Conservation (phyloP, 2,329 filamentous ascomycete species). For the Ophiosphaerella korrae region DNA sequence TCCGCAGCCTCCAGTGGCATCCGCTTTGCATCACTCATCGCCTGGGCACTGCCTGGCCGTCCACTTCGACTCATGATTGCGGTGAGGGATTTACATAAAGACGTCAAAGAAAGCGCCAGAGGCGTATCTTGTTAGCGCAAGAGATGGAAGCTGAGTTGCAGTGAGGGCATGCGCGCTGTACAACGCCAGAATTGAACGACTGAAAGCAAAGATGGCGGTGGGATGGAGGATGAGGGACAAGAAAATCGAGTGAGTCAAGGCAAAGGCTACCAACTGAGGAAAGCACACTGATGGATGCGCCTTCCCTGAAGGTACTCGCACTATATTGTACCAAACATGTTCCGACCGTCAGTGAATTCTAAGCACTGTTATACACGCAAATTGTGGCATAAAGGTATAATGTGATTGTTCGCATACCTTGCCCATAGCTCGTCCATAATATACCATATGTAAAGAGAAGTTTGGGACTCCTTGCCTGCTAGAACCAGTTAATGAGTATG, state of each 20-base stretch:
- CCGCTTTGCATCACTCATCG: slow-evolving; percentile 1
- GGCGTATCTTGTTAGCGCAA: background rate
- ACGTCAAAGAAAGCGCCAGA: background rate
- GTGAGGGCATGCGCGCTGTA: background rate
- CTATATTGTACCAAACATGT: background rate
- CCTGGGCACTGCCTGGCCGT: slow-evolving; percentile 1
- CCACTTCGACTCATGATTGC: slow-evolving; percentile 10
- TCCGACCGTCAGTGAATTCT: too few relatives aligned
- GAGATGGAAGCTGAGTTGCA: too few relatives aligned
- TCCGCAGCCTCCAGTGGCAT: slow-evolving; percentile 27
- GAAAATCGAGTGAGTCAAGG: background rate
- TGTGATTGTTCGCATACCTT: too few relatives aligned
- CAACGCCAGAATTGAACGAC: background rate
- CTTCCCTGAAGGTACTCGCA: too few relatives aligned
- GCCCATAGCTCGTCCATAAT: too few relatives aligned
- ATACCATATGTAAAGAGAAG: too few relatives aligned
- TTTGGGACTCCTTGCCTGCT: too few relatives aligned
- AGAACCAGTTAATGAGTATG: too few relatives aligned
- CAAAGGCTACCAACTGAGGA: slow-evolving; percentile 5
- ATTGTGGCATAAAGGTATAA: too few relatives aligned
- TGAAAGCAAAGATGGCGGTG: background rate
- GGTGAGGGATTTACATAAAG: background rate
- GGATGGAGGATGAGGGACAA: background rate
- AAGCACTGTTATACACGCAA: too few relatives aligned
- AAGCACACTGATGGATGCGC: slow-evolving; percentile 10